Evolutionary conservation across 257 asterid genomes (phyloP).

Genomic region (Nicotiana tomentosiformis): DNA sequence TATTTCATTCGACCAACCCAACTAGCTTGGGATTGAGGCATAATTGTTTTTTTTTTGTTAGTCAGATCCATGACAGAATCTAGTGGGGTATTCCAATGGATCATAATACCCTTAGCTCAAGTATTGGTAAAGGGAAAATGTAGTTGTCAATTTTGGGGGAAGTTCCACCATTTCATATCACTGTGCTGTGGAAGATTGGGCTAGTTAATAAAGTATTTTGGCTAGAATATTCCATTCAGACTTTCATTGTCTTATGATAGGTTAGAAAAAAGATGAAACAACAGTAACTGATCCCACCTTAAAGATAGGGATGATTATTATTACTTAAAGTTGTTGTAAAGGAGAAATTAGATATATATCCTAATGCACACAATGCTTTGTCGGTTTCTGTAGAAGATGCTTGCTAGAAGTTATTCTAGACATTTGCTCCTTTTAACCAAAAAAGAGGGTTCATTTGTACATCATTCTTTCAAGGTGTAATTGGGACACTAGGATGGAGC

Average conservation of each 20-base stretch:
- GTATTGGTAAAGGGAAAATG: background rate
- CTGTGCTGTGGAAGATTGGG: background rate
- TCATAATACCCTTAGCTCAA: background rate
- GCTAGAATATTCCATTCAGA: background rate
- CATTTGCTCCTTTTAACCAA: background rate
- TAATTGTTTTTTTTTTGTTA: no score
- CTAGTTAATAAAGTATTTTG: background rate
- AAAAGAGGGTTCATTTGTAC: background rate
- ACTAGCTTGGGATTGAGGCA: no score
- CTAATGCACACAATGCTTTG: background rate
- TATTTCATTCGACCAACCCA: no score
- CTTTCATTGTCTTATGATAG: background rate
- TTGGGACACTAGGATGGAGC: background rate
- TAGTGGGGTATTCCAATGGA: background rate
- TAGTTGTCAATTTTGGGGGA: background rate
- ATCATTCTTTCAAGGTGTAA: background rate
- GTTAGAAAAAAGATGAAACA: background rate
- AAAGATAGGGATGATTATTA: background rate
- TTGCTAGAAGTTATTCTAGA: background rate
- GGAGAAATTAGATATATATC: background rate
- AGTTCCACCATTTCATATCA: background rate
- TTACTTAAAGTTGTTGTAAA: background rate
- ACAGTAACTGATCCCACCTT: background rate
- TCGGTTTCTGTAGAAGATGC: background rate
- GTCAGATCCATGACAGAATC: no score